Conservation (phyloP, 1,284 basidiomycete genomes). For the Ustilago curta region DNA sequence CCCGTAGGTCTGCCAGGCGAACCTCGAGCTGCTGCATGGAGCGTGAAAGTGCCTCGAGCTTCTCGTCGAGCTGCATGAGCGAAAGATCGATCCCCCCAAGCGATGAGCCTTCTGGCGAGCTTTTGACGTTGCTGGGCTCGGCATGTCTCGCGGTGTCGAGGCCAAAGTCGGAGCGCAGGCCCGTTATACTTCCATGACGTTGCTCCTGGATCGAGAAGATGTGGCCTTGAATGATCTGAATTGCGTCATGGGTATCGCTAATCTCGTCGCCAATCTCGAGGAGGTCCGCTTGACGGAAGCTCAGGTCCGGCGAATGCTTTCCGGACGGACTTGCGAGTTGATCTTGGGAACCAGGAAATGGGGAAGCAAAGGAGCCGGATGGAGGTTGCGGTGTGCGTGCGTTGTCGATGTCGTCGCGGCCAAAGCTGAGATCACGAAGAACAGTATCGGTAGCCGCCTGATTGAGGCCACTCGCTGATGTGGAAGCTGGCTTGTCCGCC, state of each 20-base stretch:
- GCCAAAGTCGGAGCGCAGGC: neutral
- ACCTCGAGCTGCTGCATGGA: slow-evolving; percentile 54
- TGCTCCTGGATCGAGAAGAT: slow-evolving; percentile 57
- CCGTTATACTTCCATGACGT: slow-evolving; percentile 31
- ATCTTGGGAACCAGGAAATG: neutral
- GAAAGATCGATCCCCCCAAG: slow-evolving; percentile 79
- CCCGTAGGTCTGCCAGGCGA: slow-evolving; percentile 23
- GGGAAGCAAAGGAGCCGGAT: slow-evolving; percentile 12
- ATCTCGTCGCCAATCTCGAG: slow-evolving; percentile 43
- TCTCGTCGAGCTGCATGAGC: slow-evolving; percentile 81
- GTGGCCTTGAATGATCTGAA: slow-evolving; percentile 44
- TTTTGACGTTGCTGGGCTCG: neutral
- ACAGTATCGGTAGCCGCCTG: neutral
- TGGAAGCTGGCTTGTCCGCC: slow-evolving; percentile 7
- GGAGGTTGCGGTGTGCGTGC: slow-evolving; percentile 17
- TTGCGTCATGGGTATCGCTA: slow-evolving; percentile 36
- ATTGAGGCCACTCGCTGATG: neutral
- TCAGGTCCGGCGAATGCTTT: slow-evolving; percentile 3
- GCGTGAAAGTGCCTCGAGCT: slow-evolving; percentile 76
- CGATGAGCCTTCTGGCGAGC: slow-evolving; percentile 4
- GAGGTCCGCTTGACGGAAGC: slow-evolving; percentile 19
- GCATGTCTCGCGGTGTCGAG: neutral
- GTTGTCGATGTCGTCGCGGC: slow-evolving; percentile 14
- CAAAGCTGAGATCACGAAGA: neutral
- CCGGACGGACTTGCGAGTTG: neutral